A percentile compares a stretch with the other conserved stretches of the same genome.
These are phyloP conservation scores for Exophiala lecanii-corni DNA, from an alignment of 2,329 filamentous ascomycete species.

Conservation along the genomic window DNA sequence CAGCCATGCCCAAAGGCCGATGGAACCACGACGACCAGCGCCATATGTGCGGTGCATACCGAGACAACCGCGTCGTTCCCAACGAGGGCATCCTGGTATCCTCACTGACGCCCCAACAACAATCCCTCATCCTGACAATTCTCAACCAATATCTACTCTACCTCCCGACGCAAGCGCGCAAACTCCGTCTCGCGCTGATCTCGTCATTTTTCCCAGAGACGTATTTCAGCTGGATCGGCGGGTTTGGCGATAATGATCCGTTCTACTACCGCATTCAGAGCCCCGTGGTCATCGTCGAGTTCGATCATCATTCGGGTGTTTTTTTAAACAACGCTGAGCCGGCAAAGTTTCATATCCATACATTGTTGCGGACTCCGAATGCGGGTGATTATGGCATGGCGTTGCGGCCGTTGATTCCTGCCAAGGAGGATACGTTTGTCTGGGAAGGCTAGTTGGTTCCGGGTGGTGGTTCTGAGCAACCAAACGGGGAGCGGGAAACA, in stretches of 20 bases:
- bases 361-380: slow-evolving; percentile 67
- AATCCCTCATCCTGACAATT: slow-evolving; percentile 54
- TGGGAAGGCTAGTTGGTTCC: slow-evolving; percentile 32
- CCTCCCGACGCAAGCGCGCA: slow-evolving; percentile 54
- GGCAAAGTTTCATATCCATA: slow-evolving; percentile 76
- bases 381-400: slow-evolving; percentile 68
- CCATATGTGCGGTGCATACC: slow-evolving; percentile 71
- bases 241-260: slow-evolving; percentile 58
- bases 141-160: slow-evolving; percentile 64
- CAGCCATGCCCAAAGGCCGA: slow-evolving; percentile 57
- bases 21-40: slow-evolving; percentile 81
- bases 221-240: slow-evolving; percentile 76
- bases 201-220: slow-evolving; percentile 61
- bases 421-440: slow-evolving; percentile 33
- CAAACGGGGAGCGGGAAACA: too few relatives aligned
- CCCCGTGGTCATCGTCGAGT: slow-evolving; percentile 69
- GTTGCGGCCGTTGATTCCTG: slow-evolving; percentile 37
- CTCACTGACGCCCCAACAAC: slow-evolving; percentile 46
- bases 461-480: too few relatives aligned
- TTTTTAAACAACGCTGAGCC: slow-evolving; percentile 70
- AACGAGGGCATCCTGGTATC: slow-evolving; percentile 63
- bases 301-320: slow-evolving; percentile 75
- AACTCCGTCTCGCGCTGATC: slow-evolving; percentile 52
- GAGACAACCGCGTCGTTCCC: slow-evolving; percentile 72
- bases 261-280: slow-evolving; percentile 78